Percentiles rank a stretch among this genome's conserved stretches.
Conservation (phyloP, 768 basidiomycete genomes). For the Agaricus blazei region DNA sequence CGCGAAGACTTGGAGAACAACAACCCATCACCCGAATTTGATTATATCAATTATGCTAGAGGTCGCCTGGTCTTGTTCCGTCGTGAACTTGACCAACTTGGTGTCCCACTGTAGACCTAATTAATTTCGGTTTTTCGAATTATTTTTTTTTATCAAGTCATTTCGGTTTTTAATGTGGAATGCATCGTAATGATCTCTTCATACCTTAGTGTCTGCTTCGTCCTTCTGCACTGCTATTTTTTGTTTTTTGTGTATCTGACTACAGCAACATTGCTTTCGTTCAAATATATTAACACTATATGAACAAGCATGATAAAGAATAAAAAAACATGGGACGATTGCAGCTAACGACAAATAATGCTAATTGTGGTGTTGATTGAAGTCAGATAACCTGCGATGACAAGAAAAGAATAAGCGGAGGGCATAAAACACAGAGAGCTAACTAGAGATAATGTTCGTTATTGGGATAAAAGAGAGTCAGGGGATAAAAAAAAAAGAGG, state of each 20-base stretch:
- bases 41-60: slow-evolving; percentile 81
- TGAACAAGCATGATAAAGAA: slow-evolving; percentile 11
- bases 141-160: neutral
- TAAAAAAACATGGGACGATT: slow-evolving; percentile 35
- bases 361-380: slow-evolving; percentile 36
- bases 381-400: slow-evolving; percentile 20
- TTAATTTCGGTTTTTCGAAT: neutral
- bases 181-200: too few species aligned
- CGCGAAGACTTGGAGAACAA: slow-evolving; percentile 62
- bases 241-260: neutral
- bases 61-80: slow-evolving; percentile 64
- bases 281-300: slow-evolving; percentile 12
- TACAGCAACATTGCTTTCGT: slow-evolving; percentile 4
- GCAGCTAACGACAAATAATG: slow-evolving; percentile 32
- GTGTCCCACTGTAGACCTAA: slow-evolving; percentile 16
- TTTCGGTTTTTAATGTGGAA: too few species aligned
- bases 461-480: neutral
- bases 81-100: slow-evolving; percentile 45
- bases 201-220: too few species aligned
- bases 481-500: neutral
- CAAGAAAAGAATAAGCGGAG: slow-evolving; percentile 13
- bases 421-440: slow-evolving; percentile 5
- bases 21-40: slow-evolving; percentile 70
- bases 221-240: too few species aligned
- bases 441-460: neutral